A percentile compares a stretch with the other conserved stretches of the same genome.
These are phyloP conservation scores for Monilinia laxa DNA, from an alignment of 2,329 filamentous ascomycete genomes.

Conservation along the genomic window DNA sequence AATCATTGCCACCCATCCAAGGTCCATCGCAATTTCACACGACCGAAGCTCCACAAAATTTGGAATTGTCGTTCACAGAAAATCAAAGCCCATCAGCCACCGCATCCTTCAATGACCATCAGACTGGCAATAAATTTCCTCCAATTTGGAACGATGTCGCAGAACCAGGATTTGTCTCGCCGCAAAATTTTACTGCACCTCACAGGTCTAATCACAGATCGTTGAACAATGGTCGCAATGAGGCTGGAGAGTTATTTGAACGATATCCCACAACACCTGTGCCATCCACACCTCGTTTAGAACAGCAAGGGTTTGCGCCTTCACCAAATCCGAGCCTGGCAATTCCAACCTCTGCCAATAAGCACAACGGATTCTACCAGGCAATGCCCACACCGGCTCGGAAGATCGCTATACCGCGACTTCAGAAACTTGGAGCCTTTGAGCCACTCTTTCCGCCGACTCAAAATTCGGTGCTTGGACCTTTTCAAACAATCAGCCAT, in stretches of 20 bases:
- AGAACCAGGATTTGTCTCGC: neutral
- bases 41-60: neutral
- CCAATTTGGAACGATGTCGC: neutral
- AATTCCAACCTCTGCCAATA: neutral
- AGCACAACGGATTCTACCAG: neutral
- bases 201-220: neutral
- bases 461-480: neutral
- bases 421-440: neutral
- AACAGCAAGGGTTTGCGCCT: neutral
- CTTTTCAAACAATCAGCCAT: neutral
- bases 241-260: neutral
- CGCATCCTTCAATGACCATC: neutral
- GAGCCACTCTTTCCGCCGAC: neutral
- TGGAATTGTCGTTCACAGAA: no score
- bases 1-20: neutral
- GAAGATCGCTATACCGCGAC: slow-evolving; percentile 1
- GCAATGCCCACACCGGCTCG: neutral
- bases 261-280: neutral
- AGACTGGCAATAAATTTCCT: neutral
- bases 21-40: neutral
- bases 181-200: neutral
- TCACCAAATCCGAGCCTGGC: neutral
- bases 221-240: neutral
- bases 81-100: neutral
- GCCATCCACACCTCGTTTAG: neutral